A percentile compares a stretch with the other conserved stretches of the same genome.
phyloP scores from a whole-genome alignment of 1,284 basidiomycete genomes.

The Pulveroboletus ridleyi region DNA sequence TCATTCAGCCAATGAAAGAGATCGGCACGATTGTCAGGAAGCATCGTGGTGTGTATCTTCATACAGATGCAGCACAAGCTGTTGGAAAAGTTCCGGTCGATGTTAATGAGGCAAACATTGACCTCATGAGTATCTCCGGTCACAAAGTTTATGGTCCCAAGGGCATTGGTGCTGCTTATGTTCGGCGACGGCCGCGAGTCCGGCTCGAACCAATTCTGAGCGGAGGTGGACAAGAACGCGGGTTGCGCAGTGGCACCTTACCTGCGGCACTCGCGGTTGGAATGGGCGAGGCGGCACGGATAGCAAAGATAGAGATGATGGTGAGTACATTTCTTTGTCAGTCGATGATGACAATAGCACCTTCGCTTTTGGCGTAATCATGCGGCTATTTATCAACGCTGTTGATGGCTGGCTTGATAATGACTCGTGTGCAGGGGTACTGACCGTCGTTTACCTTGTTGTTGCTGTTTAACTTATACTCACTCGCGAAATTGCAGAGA shows the following conservation, averaged over 20 bases:
- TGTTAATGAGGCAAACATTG: conserved; percentile 96
- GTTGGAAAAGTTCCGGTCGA: conserved; percentile 91
- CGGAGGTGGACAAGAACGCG: conserved; percentile 98
- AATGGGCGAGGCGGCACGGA: conserved; percentile 93
- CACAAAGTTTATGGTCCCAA: conserved; percentile 99
- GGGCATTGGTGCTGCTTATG: conserved; percentile 95
- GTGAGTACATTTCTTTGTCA: conserved; percentile 60
- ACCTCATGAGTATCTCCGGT: conserved; percentile 95
- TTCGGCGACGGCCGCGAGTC: conserved; percentile 92
- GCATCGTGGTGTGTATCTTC: conserved; percentile 91
- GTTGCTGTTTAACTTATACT: conserved; percentile 17
- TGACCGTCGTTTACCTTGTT: conserved; percentile 51
- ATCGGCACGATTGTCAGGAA: conserved; percentile 89
- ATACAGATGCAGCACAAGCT: conserved; percentile 98
- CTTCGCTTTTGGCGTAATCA: conserved; percentile 37
- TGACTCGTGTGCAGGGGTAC: conserved; percentile 92
- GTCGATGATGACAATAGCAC: conserved; percentile 62
- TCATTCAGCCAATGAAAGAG: conserved; percentile 97
- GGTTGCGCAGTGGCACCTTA: conserved; percentile 93
- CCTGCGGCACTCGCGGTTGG: conserved; percentile 93
- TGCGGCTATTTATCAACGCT: conserved; percentile 39
- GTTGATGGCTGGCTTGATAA: conserved; percentile 55
- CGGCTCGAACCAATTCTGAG: conserved; percentile 95
- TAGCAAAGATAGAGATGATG: conserved; percentile 92
- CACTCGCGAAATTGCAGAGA: conserved; percentile 52